Evolutionary conservation across 345 rosid species (phyloP).

Genomic region (Microcos paniculata): DNA sequence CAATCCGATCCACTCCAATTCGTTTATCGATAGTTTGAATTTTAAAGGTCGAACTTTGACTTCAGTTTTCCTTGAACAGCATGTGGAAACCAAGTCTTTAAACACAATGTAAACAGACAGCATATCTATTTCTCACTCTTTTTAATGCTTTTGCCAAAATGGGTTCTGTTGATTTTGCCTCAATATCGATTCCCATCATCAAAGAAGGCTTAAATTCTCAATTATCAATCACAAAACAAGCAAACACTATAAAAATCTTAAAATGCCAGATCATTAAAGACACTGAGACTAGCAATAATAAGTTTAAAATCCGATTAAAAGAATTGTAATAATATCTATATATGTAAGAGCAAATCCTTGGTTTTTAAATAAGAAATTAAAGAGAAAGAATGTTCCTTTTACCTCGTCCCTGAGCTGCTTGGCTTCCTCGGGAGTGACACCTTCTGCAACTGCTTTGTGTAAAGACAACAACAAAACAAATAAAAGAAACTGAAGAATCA

Average conservation of each 20-base stretch:
- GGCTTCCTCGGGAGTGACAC: conserved; percentile 76
- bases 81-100: neutral
- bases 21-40: neutral
- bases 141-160: neutral
- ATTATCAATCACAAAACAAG: conserved; percentile 8
- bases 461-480: conserved; percentile 28
- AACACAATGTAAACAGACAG: neutral
- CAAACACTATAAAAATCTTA: neutral
- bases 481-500: conserved; percentile 26
- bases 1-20: neutral
- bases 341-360: neutral
- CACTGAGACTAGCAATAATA: neutral
- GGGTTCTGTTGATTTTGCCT: neutral
- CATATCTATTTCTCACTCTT: neutral
- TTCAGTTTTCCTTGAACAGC: conserved; percentile 4
- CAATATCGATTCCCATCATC: neutral
- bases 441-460: conserved; percentile 47
- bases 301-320: neutral
- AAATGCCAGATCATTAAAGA: conserved; percentile 4
- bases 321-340: neutral
- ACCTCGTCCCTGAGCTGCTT: conserved; percentile 91
- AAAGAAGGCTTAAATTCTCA: neutral
- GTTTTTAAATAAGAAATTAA: neutral
- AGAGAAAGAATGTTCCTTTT: neutral
- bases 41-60: neutral